Evolutionary conservation across 805 yeast genomes (phyloP).

Genomic region (Komagataella phaffii): DNA sequence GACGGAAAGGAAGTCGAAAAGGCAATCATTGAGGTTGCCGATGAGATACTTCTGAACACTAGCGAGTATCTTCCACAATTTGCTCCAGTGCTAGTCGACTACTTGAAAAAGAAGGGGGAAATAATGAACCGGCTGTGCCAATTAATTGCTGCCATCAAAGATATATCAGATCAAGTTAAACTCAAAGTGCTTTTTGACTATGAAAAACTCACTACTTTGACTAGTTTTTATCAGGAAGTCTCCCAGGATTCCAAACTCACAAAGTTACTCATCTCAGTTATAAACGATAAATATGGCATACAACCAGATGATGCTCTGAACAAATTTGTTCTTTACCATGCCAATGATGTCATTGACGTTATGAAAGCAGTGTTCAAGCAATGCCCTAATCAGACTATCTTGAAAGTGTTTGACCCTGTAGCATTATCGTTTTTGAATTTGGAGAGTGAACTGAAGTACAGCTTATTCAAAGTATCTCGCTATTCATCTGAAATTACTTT

Average conservation of each 20-base stretch:
- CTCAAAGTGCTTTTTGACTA: neutral
- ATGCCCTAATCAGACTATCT: neutral
- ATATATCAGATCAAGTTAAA: neutral
- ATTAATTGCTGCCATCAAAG: conserved; percentile 9
- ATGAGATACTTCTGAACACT: conserved; percentile 42
- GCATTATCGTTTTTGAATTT: neutral
- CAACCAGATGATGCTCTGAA: neutral
- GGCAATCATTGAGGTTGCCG: conserved; percentile 36
- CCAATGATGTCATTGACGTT: neutral
- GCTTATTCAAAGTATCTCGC: neutral
- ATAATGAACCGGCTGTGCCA: conserved; percentile 9
- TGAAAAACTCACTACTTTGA: neutral
- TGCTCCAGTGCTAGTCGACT: conserved; percentile 34
- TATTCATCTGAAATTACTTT: neutral
- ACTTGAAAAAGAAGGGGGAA: conserved; percentile 33
- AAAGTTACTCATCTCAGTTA: neutral
- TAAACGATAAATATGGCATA: neutral
- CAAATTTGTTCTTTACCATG: neutral
- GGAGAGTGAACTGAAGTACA: neutral
- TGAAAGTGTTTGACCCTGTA: neutral
- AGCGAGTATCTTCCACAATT: conserved; percentile 44
- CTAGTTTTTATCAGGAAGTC: neutral
- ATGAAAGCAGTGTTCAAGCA: neutral
- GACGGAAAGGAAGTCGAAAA: conserved; percentile 24
- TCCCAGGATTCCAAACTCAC: neutral